These are phyloP conservation scores for Astraeus odoratus DNA, from an alignment of 768 basidiomycete genomes.

Conservation along the genomic window DNA sequence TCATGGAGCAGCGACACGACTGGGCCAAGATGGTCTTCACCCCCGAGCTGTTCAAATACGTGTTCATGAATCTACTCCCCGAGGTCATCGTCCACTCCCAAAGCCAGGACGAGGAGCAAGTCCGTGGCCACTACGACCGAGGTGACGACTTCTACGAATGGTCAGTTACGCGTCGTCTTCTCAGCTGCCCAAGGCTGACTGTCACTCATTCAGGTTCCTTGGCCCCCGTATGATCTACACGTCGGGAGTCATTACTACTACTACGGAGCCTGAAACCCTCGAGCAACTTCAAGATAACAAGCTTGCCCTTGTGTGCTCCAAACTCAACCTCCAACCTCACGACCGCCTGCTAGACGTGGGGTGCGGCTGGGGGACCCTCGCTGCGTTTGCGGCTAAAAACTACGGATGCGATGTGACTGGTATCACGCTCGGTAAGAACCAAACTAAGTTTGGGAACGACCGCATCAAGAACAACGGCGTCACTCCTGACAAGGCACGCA, in stretches of 20 bases:
- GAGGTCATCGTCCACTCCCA: conserved; percentile 91
- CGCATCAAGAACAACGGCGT: conserved; percentile 78
- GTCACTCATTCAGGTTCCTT: conserved; percentile 58
- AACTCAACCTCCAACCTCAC: conserved; percentile 79
- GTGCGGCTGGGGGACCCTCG: conserved; percentile 96
- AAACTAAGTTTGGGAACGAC: conserved; percentile 87
- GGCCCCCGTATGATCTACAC: conserved; percentile 98
- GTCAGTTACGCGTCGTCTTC: conserved; percentile 30
- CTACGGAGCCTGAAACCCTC: conserved; percentile 69
- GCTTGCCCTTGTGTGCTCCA: conserved; percentile 89
- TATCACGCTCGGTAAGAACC: conserved; percentile 86
- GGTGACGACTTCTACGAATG: conserved; percentile 96
- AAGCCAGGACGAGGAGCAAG: conserved; percentile 89
- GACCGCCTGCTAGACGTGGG: conserved; percentile 84
- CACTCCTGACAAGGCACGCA: conserved; percentile 67
- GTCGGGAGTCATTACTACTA: conserved; percentile 75
- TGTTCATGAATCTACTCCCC: conserved; percentile 81
- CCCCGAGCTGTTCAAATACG: conserved; percentile 87
- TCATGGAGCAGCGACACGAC: conserved; percentile 92
- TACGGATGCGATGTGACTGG: conserved; percentile 95
- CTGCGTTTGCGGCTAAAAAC: conserved; percentile 94
- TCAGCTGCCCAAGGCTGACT: background rate
- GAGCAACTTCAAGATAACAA: conserved; percentile 99
- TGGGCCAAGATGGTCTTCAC: conserved; percentile 94
- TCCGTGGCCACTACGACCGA: conserved; percentile 93